phyloP scores from a whole-genome alignment of 164 flowering plant genomes.

The Taxillus chinensis region DNA sequence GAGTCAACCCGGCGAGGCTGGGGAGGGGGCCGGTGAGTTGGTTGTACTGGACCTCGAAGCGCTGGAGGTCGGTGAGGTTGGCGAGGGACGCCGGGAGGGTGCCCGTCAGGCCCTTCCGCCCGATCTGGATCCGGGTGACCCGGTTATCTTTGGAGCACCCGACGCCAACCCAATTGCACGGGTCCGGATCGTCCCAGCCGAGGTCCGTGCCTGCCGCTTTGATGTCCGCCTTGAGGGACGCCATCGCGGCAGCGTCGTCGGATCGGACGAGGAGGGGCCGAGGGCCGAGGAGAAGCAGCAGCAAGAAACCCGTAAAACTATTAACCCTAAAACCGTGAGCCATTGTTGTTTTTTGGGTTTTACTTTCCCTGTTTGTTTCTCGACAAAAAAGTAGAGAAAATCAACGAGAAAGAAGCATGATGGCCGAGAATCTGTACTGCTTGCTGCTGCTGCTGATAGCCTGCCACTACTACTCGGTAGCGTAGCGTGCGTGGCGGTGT shows the following conservation, averaged over 20 bases:
- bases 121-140: constrained; percentile 69
- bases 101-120: constrained; percentile 39
- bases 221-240: constrained; percentile 33
- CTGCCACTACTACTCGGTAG: too few relatives aligned
- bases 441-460: too few relatives aligned
- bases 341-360: too few relatives aligned
- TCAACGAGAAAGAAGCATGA: too few relatives aligned
- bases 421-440: too few relatives aligned
- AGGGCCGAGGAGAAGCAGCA: constrained; percentile 4
- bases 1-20: constrained; percentile 44
- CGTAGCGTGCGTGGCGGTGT: too few relatives aligned
- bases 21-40: constrained; percentile 66
- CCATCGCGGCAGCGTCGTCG: constrained; percentile 43
- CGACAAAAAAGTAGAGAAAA: too few relatives aligned
- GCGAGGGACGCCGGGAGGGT: constrained; percentile 47
- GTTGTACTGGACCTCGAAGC: constrained; percentile 65
- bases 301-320: too few relatives aligned
- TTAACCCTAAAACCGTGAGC: too few relatives aligned
- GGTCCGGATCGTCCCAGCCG: constrained; percentile 62
- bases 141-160: constrained; percentile 34
- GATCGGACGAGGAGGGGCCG: constrained; percentile 7
- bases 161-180: constrained; percentile 65
- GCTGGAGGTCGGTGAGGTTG: constrained; percentile 36
- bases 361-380: too few relatives aligned
- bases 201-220: constrained; percentile 16